Conservation (phyloP, 257 asterid species). For the Solanum bulbocastanum region DNA sequence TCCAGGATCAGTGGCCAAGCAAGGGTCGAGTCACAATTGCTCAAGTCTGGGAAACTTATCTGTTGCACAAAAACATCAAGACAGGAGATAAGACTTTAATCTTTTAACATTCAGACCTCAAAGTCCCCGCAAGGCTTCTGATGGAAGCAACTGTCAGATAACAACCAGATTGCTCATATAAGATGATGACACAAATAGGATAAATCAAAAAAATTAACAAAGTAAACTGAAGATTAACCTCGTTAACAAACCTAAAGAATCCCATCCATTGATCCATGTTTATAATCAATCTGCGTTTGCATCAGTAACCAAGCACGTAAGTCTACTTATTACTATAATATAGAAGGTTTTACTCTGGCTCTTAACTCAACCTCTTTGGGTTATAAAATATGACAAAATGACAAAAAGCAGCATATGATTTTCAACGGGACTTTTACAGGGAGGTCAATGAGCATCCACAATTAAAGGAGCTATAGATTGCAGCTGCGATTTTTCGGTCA, state of each 20-base stretch:
- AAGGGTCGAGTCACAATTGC: conserved; percentile 50
- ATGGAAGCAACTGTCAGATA: background rate
- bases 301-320: background rate
- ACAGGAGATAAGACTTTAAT: background rate
- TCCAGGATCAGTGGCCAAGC: conserved; percentile 82
- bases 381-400: background rate
- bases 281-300: conserved; percentile 64
- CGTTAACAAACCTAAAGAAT: conserved; percentile 70
- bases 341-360: background rate
- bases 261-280: conserved; percentile 96
- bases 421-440: background rate
- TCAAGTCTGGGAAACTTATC: conserved; percentile 69
- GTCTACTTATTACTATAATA: background rate
- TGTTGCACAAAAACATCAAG: conserved; percentile 4
- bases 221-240: conserved; percentile 29
- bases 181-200: background rate
- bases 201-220: background rate
- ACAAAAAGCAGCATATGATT: background rate
- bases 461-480: background rate
- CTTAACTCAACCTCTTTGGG: background rate
- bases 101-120: background rate
- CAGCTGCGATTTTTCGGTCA: background rate
- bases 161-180: background rate
- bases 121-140: background rate
- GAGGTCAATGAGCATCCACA: background rate